phyloP scores from a whole-genome alignment of 1,284 basidiomycete species.

The Heterobasidion parviporum region DNA sequence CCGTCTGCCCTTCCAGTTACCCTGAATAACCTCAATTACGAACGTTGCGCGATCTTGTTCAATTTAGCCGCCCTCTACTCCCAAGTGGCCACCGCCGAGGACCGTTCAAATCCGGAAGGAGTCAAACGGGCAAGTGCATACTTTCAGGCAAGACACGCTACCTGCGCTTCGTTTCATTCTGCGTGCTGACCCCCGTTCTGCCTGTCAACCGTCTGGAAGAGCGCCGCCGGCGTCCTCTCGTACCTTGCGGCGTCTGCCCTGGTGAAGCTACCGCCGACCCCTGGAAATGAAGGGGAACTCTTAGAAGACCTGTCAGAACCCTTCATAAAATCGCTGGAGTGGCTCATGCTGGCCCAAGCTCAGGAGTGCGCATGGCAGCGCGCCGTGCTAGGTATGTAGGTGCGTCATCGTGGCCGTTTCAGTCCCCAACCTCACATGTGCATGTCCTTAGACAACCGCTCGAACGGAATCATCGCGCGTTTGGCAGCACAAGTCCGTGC shows the following conservation, averaged over 20 bases:
- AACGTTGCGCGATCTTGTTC: constrained; percentile 71
- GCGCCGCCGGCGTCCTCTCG: constrained; percentile 69
- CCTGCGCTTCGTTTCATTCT: not conserved
- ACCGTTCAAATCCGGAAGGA: constrained; percentile 67
- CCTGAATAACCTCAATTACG: constrained; percentile 70
- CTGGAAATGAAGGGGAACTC: constrained; percentile 38
- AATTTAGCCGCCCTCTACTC: constrained; percentile 82
- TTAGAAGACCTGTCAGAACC: constrained; percentile 59
- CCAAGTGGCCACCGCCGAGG: constrained; percentile 56
- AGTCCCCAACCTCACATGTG: not conserved
- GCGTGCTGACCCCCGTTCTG: not conserved
- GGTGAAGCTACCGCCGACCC: constrained; percentile 45
- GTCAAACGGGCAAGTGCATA: constrained; percentile 67
- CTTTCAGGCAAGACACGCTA: constrained; percentile 52
- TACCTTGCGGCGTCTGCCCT: constrained; percentile 54
- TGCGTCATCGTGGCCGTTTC: constrained; percentile 1
- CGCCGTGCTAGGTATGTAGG: constrained; percentile 65
- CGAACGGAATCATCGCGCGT: constrained; percentile 83
- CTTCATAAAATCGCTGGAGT: constrained; percentile 61
- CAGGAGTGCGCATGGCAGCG: constrained; percentile 98
- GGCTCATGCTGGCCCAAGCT: constrained; percentile 87
- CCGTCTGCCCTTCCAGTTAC: constrained; percentile 51
- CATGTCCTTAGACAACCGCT: constrained; percentile 54
- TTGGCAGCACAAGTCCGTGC: constrained; percentile 63
- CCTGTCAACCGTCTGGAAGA: constrained; percentile 30